Conservation (phyloP, 768 basidiomycete genomes). For the Amanita exitialis region DNA sequence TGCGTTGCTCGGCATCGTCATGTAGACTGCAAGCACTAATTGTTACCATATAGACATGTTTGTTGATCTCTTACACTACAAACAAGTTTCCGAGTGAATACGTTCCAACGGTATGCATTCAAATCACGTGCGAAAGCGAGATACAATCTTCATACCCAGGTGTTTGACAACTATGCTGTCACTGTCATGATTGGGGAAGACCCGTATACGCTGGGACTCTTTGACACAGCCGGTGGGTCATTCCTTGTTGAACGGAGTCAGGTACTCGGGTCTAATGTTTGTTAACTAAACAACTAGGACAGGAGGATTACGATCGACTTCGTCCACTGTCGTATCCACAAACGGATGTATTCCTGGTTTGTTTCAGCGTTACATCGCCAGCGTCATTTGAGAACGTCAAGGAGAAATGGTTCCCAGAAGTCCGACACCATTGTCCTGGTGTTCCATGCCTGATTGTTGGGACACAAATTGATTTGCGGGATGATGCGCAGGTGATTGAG, state of each 20-base stretch:
- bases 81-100: constrained; percentile 99
- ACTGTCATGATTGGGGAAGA: constrained; percentile 99
- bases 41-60: constrained; percentile 63
- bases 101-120: constrained; percentile 81
- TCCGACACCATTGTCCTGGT: constrained; percentile 98
- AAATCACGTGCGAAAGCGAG: constrained; percentile 13
- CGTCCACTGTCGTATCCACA: constrained; percentile 99
- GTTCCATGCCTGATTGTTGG: constrained; percentile 99
- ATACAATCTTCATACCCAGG: constrained; percentile 33
- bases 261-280: not conserved
- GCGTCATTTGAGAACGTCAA: constrained; percentile 99
- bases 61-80: constrained; percentile 94
- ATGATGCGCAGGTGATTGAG: constrained; percentile 87
- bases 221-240: constrained; percentile 92
- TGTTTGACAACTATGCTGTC: constrained; percentile 97
- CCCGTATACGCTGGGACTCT: constrained; percentile 95
- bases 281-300: constrained; percentile 41
- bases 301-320: constrained; percentile 99
- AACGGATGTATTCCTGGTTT: constrained; percentile 98
- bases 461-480: constrained; percentile 94
- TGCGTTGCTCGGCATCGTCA: constrained; percentile 25
- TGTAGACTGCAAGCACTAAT: not conserved
- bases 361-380: constrained; percentile 97
- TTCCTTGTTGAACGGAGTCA: not conserved
- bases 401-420: constrained; percentile 99